Conservation (phyloP, 345 rosid species). For the Cardamine occulta region DNA sequence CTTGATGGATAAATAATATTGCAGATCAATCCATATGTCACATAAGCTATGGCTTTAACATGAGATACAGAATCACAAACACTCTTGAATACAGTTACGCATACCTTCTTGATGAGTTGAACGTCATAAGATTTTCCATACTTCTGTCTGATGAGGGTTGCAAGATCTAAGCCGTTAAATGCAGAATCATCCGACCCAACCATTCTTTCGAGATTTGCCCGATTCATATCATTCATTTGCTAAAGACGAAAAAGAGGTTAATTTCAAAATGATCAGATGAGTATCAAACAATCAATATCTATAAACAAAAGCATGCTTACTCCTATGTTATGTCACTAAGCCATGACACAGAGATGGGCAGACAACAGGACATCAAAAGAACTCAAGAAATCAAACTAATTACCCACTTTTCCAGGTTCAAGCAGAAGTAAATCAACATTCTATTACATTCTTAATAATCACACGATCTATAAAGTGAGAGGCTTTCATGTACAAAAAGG, state of each 20-base stretch:
- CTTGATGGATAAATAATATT: neutral
- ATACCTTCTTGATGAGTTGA: slow-evolving; percentile 91
- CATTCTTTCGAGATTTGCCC: slow-evolving; percentile 88
- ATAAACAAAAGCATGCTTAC: neutral
- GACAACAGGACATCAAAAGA: neutral
- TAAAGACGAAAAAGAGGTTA: slow-evolving; percentile 35
- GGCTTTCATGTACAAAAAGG: neutral
- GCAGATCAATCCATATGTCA: slow-evolving; percentile 3
- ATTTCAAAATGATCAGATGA: slow-evolving; percentile 5
- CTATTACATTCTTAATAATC: neutral
- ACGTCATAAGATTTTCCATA: slow-evolving; percentile 97
- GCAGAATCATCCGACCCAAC: slow-evolving; percentile 88
- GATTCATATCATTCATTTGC: slow-evolving; percentile 60
- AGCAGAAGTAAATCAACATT: slow-evolving; percentile 4
- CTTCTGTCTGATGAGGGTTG: slow-evolving; percentile 89
- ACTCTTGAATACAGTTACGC: slow-evolving; percentile 14
- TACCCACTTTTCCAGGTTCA: neutral
- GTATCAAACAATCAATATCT: neutral
- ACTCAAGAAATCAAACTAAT: neutral
- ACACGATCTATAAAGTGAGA: slow-evolving; percentile 8
- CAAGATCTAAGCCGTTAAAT: slow-evolving; percentile 89
- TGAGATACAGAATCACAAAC: slow-evolving; percentile 13
- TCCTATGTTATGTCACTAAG: slow-evolving; percentile 13
- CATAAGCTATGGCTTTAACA: slow-evolving; percentile 12
- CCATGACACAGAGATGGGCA: neutral